These are phyloP conservation scores for Aspergillus sp. DNA, from an alignment of 2,329 filamentous ascomycete species.

Conservation along the genomic window DNA sequence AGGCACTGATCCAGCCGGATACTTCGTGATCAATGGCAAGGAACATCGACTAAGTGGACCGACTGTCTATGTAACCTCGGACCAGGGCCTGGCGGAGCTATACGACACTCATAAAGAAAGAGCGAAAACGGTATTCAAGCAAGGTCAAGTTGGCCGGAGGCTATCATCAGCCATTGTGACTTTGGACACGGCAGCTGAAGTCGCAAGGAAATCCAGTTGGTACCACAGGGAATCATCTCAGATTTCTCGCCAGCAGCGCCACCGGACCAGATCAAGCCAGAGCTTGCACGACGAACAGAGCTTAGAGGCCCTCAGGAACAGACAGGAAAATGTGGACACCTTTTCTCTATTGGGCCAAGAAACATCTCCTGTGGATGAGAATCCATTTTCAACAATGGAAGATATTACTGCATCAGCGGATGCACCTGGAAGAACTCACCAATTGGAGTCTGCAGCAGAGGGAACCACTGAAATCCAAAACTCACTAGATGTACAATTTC, in stretches of 20 bases:
- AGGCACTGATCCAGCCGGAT: background rate
- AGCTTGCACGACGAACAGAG: background rate
- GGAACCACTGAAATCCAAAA: too few species aligned
- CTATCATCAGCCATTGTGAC: constrained; percentile 10
- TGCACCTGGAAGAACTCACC: too few species aligned
- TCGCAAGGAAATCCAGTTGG: constrained; percentile 3
- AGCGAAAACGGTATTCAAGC: background rate
- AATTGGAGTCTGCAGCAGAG: too few species aligned
- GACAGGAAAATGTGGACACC: too few species aligned
- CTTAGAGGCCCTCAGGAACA: too few species aligned
- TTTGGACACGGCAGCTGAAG: constrained; percentile 8
- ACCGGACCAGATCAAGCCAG: background rate
- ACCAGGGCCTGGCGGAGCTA: constrained; percentile 6
- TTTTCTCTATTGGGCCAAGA: too few species aligned
- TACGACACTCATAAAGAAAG: constrained; percentile 1
- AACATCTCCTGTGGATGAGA: too few species aligned
- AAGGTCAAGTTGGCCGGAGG: constrained; percentile 1
- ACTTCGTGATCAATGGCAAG: constrained; percentile 6
- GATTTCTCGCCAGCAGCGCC: background rate
- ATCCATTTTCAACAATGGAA: too few species aligned
- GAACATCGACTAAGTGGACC: background rate
- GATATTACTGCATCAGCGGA: too few species aligned
- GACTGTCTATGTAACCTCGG: constrained; percentile 4
- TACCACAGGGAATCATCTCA: background rate
- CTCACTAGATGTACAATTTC: too few species aligned